Evolutionary conservation across 2,329 filamentous ascomycete species (phyloP).

Genomic region (Thermoascus crustaceus): DNA sequence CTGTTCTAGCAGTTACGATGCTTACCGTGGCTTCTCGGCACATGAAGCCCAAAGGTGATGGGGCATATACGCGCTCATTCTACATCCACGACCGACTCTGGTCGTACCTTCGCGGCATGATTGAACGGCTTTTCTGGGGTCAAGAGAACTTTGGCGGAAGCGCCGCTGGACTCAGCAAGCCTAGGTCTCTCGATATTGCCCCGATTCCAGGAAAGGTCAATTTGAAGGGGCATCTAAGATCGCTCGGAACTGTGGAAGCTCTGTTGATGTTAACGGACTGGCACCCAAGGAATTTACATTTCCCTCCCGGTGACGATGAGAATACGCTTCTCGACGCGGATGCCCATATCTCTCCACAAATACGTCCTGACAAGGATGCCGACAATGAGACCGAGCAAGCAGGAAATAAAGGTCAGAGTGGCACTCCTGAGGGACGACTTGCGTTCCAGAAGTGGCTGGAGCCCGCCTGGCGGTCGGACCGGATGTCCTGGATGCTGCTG

Average conservation of each 20-base stretch:
- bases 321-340: conserved; percentile 59
- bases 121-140: conserved; percentile 88
- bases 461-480: conserved; percentile 86
- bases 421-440: conserved; percentile 67
- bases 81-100: conserved; percentile 93
- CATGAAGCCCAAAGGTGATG: conserved; percentile 68
- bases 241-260: conserved; percentile 88
- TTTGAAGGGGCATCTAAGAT: conserved; percentile 70
- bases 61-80: conserved; percentile 73
- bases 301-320: conserved; percentile 65
- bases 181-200: conserved; percentile 60
- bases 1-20: conserved; percentile 83
- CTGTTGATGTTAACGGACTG: conserved; percentile 92
- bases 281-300: conserved; percentile 91
- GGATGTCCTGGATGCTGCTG: conserved; percentile 96
- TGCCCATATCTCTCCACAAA: conserved; percentile 61
- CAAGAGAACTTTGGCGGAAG: conserved; percentile 92
- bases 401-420: conserved; percentile 40
- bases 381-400: conserved; percentile 34
- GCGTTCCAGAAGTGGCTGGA: conserved; percentile 91
- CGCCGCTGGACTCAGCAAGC: conserved; percentile 49
- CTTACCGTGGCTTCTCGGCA: conserved; percentile 88
- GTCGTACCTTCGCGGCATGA: conserved; percentile 90
- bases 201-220: conserved; percentile 43
- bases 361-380: conserved; percentile 42